A percentile compares a stretch with the other conserved stretches of the same genome.
Evolutionary conservation across 495 filamentous ascomycete genomes (phyloP).

Genomic region (Usnea hakonensis): DNA sequence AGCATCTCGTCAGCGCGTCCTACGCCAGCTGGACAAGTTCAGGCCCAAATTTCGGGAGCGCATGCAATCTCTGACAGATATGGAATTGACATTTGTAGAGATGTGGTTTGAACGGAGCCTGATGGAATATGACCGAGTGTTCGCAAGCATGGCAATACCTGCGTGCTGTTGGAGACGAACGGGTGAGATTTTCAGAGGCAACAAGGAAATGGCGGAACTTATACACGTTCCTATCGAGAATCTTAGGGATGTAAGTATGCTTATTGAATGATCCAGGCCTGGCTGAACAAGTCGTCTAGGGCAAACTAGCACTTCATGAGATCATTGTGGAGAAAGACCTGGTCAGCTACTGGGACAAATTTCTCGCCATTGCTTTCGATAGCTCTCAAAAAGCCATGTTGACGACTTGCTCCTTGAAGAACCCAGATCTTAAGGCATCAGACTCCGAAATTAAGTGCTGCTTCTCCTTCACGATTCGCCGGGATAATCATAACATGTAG

Average conservation of each 20-base stretch:
- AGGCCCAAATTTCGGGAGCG: slow-evolving; percentile 92
- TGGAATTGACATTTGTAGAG: slow-evolving; percentile 87
- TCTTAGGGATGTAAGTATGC: slow-evolving; percentile 70
- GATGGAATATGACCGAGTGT: slow-evolving; percentile 96
- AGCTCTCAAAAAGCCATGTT: slow-evolving; percentile 92
- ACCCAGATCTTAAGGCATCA: slow-evolving; percentile 62
- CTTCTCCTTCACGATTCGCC: slow-evolving; percentile 92
- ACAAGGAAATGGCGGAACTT: slow-evolving; percentile 97
- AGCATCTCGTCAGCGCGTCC: slow-evolving; percentile 73
- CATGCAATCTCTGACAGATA: slow-evolving; percentile 82
- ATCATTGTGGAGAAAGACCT: slow-evolving; percentile 89
- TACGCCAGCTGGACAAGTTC: slow-evolving; percentile 84
- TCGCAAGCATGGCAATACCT: slow-evolving; percentile 97
- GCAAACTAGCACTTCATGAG: slow-evolving; percentile 90
- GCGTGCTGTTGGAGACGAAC: slow-evolving; percentile 97
- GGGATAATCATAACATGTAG: slow-evolving; percentile 95
- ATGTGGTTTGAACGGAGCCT: slow-evolving; percentile 97
- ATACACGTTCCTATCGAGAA: slow-evolving; percentile 88
- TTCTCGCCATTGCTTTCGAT: slow-evolving; percentile 97
- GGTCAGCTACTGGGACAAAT: slow-evolving; percentile 98
- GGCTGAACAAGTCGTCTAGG: slow-evolving; percentile 43
- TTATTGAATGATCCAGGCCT: not conserved
- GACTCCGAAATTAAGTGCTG: slow-evolving; percentile 80
- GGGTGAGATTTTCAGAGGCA: slow-evolving; percentile 94
- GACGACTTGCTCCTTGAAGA: slow-evolving; percentile 87